These are phyloP conservation scores for Blastobotrys illinoisensis DNA, from an alignment of 1,139 yeast genomes.

Conservation along the genomic window DNA sequence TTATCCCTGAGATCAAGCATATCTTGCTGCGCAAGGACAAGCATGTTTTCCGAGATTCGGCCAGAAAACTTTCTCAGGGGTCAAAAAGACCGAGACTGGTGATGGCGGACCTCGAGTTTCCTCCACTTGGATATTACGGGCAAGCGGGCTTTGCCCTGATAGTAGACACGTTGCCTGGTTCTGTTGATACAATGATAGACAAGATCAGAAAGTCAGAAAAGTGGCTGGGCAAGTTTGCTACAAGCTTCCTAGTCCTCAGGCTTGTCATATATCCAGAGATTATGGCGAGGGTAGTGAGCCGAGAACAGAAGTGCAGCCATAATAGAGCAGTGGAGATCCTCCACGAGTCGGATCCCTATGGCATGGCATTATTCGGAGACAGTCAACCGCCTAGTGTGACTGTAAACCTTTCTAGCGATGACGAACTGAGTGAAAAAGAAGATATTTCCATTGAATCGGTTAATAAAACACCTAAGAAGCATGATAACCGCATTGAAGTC, in stretches of 20 bases:
- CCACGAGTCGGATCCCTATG: constrained; percentile 13
- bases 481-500: neutral
- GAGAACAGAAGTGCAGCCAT: constrained; percentile 5
- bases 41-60: neutral
- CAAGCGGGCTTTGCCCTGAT: constrained; percentile 8
- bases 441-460: neutral
- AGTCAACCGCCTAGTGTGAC: neutral
- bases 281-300: constrained; percentile 9
- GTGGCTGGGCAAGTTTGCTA: constrained; percentile 11
- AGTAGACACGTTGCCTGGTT: neutral
- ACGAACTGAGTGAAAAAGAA: neutral
- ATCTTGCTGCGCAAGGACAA: neutral
- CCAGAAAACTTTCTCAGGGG: neutral
- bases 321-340: constrained; percentile 10
- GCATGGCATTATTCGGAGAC: constrained; percentile 11
- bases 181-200: neutral
- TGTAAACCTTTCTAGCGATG: neutral
- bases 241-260: constrained; percentile 6
- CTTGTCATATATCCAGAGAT: constrained; percentile 14
- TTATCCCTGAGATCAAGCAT: neutral
- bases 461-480: neutral
- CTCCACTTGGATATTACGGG: constrained; percentile 17
- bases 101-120: constrained; percentile 4
- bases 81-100: neutral
- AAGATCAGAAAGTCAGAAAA: constrained; percentile 1